Evolutionary conservation across 805 yeast species (phyloP), one percentile per base, ranked within the genome.

Genomic region (Zygoascus biomembranicola): DNA sequence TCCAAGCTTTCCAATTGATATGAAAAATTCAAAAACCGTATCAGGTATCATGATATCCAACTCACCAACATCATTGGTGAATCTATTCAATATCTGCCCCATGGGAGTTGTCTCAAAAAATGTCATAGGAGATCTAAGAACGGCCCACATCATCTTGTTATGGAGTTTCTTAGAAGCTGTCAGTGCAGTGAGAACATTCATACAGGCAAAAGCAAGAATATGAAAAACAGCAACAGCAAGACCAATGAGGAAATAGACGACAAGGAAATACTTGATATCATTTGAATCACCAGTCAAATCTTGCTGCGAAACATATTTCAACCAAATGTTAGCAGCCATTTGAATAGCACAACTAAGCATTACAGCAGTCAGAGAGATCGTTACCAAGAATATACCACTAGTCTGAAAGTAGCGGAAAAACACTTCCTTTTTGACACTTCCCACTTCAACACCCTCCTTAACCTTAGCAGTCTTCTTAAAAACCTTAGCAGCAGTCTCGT

Each of bases 31-130:
- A 55, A 73, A 67, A 8, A 69, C 67, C 1, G 66, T 58, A 8
- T 69, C 64, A 32, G 49, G 53, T 37, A 73, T 62, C 81, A 80
- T 73, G 64, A 87, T 95, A 70, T 90, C 98, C 56, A 90, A 81
- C 66, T 86, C 88, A 70, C 87, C 87, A 47, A 90, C 81, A 75
- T 90, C 98, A 65, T 81, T 87, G 2, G 96, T 87, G 64, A 90
- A 90, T 66, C 98, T 77, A 72, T 90, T 90, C 66, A 90, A 75
- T 53, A 90, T 81, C 69, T 97, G 78, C 32, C 98, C 98, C 59
- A 90, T 82, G 51, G 97, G 98, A 0, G 97, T 90, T 0, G 96
- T 88, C 69, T 90, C 98, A 64, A 90, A 90, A 65, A 90, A 90
- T 39, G 87, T 77, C 97, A 90, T 90, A 55, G 97, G 97, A 0